Base-by-base conservation (phyloP, 768 basidiomycete genomes). In the Fibroporia radiculosa region DNA sequence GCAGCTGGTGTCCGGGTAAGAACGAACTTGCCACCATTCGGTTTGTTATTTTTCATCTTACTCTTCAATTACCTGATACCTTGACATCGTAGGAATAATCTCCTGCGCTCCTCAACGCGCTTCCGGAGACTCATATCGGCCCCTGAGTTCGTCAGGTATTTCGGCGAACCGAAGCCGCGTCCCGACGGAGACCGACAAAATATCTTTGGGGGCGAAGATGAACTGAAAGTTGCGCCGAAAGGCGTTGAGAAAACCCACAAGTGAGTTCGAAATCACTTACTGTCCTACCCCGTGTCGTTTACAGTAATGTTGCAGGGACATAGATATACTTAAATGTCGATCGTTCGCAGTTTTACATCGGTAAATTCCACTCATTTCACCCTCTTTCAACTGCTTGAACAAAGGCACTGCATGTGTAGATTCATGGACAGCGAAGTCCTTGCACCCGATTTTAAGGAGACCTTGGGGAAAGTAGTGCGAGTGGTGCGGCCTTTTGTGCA, bases 141-240 rank as follows among this genome's bases (percentile, higher is more conserved):
- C 0, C 75, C 80, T 0, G 72, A 72, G 19, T 98, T 99, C 54
- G 83, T 85, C 28, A 62, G 72, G 36, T 67, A 78, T 50, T 97
- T 95, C 53, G 95, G 92, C 1, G 67, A 78, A 42, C 71, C 90
- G 0, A 68, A 64, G 40, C 80, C 78, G 1, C 68, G 77, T 50
- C 68, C 77, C 13, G 72, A 82, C 44, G 84, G 86, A 14, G 64
- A 68, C 44, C 66, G 81, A 40, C 74, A 75, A 57, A 95, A 73
- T 56, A 77, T 99, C 1, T 99, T 93, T 61, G 93, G 95, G 0
- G 60, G 63, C 45, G 90, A 93, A 2, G 93, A 91, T 53, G 83
- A 91, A 58, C 67, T 96, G 24, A 97, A 96, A 66, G 80, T 78
- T 0, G 89, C 92, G 4, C 93, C 93, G 1, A 97, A 96, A 57